A percentile compares a stretch with the other conserved stretches of the same genome.
These are phyloP conservation scores for Sarocladiaceae sp. DNA, from an alignment of 2,329 filamentous ascomycete genomes.

Conservation along the genomic window DNA sequence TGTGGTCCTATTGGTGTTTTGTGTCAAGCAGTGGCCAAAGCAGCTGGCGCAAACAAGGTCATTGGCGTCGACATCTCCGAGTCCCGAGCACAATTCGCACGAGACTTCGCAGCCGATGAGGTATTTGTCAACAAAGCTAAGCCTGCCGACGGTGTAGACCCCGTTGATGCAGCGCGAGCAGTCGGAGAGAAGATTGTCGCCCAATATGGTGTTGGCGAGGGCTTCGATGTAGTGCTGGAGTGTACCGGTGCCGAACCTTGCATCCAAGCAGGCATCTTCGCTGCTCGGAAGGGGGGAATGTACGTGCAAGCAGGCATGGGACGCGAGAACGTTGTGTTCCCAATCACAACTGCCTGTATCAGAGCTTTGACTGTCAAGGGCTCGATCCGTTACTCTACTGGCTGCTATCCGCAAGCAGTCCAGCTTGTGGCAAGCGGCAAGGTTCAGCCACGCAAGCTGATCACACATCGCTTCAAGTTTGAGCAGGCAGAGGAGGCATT, in stretches of 20 bases:
- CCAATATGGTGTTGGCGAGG: constrained; percentile 34
- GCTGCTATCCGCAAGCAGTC: no score
- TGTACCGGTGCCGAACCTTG: constrained; percentile 41
- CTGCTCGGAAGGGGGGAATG: constrained; percentile 40
- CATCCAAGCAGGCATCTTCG: constrained; percentile 42
- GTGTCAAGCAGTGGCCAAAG: constrained; percentile 40
- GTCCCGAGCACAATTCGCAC: constrained; percentile 34
- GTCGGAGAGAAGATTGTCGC: constrained; percentile 34
- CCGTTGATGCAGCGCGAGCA: constrained; percentile 30
- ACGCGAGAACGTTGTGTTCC: no score
- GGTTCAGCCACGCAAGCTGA: no score
- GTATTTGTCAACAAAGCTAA: constrained; percentile 30
- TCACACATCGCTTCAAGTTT: no score
- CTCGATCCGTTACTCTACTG: no score
- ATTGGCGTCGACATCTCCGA: constrained; percentile 40
- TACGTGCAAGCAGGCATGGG: constrained; percentile 51
- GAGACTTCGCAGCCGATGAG: constrained; percentile 35
- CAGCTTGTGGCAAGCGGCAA: no score
- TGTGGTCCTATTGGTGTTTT: constrained; percentile 44
- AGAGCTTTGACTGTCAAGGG: no score
- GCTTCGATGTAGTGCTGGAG: constrained; percentile 46
- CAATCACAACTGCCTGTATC: no score
- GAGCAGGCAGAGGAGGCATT: no score
- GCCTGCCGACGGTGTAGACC: constrained; percentile 24
- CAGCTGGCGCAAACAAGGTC: constrained; percentile 35